Evolutionary conservation across 495 filamentous ascomycete genomes (phyloP), one percentile per base, ranked within the genome.

Genomic region (Penicillium fimorum): DNA sequence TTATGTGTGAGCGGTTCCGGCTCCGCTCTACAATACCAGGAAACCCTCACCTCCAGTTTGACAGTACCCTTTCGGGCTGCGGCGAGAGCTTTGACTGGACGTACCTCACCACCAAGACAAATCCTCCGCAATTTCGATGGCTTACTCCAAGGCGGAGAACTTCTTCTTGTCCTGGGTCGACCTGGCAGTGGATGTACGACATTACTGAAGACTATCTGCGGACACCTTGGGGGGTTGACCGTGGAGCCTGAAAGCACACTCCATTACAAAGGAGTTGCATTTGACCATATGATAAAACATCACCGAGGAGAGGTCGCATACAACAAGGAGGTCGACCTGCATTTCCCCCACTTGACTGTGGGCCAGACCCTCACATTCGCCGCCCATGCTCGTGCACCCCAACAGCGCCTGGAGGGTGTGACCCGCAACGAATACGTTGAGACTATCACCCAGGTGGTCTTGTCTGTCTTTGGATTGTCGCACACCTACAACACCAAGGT

Each of bases 321-420:
- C 61, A 79, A 84, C 57, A 70, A 77, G 46, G 79, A 87, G 70
- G 78, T 82, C 33, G 86, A 89, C 61, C 73, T 79, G 20, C 82
- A 87, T 66, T 82, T 87, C 59, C 83, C 84, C 1, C 80, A 84
- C 33, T 69, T 89, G 20, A 86, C 83, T 0, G 84, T 87, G 20
- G 81, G 84, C 4, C 75, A 88, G 47, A 88, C 85, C 0, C 69
- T 89, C 15, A 71, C 78, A 30, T 88, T 88, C 65, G 83, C 84
- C 12, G 73, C 80, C 24, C 70, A 76, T 52, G 79, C 77, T 5
- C 70, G 79, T 44, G 70, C 75, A 9, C 80, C 80, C 0, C 62
- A 60, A 10, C 72, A 65, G 8, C 70, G 78, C 6, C 66, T 73
- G 1, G 63, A 69, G 0, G 77, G 75, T 25, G 61, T 81, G 2